Percentiles rank a stretch among this genome's conserved stretches.
Conservation (phyloP, 1,284 basidiomycete species). For the Thecaphora frezii region DNA sequence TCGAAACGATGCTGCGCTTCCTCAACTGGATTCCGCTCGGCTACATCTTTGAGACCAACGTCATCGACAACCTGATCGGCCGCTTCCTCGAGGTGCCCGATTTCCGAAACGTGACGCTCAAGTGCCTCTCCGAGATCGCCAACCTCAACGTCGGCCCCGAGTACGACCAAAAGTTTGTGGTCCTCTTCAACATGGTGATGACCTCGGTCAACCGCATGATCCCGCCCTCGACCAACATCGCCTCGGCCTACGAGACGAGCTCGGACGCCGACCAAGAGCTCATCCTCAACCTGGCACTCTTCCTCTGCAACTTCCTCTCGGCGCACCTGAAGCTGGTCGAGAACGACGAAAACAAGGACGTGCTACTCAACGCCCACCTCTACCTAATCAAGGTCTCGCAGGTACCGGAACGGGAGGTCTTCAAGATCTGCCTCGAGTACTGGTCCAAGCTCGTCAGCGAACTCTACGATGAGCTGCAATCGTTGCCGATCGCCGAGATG, state of each 20-base stretch:
- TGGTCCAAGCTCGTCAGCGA: constrained; percentile 95
- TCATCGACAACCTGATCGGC: constrained; percentile 91
- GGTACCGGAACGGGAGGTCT: constrained; percentile 97
- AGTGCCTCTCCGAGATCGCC: constrained; percentile 92
- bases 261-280: constrained; percentile 94
- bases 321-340: constrained; percentile 88
- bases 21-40: constrained; percentile 99
- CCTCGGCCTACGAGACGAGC: constrained; percentile 85
- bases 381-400: constrained; percentile 99
- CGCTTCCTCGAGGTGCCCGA: constrained; percentile 92
- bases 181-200: constrained; percentile 77
- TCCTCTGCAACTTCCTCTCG: constrained; percentile 89
- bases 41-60: constrained; percentile 97
- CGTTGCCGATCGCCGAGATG: constrained; percentile 86
- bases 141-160: constrained; percentile 89
- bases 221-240: constrained; percentile 75
- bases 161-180: constrained; percentile 97
- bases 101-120: constrained; percentile 95
- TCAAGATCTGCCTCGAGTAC: constrained; percentile 99
- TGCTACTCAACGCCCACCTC: constrained; percentile 77
- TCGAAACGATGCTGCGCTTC: constrained; percentile 94
- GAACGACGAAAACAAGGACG: constrained; percentile 85
- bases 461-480: constrained; percentile 96
- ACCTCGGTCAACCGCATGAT: constrained; percentile 58
- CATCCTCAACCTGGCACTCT: constrained; percentile 92